These are phyloP conservation scores for Anthracocystis panici-leucophaei DNA, from an alignment of 1,284 basidiomycete genomes.

Conservation along the genomic window DNA sequence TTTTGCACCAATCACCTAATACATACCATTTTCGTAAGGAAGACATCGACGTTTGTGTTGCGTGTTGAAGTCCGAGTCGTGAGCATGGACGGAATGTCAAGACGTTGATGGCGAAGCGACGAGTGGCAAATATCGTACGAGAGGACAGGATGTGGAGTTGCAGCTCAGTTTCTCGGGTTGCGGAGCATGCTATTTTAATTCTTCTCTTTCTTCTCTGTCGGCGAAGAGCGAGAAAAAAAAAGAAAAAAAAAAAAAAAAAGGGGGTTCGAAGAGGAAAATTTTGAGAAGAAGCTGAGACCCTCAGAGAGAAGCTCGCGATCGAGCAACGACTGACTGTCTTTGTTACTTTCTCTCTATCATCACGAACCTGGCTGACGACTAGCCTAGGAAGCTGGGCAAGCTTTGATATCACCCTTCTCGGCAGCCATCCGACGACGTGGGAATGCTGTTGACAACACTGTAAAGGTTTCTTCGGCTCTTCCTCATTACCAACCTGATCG, in stretches of 20 bases:
- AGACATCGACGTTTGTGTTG: neutral
- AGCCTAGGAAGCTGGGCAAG: too few species aligned
- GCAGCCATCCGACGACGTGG: conserved; percentile 6
- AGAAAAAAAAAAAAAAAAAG: too few species aligned
- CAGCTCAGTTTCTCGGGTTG: neutral
- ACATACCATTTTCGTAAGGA: neutral
- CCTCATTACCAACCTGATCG: neutral
- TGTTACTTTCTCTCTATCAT: too few species aligned
- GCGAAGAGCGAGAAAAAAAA: neutral
- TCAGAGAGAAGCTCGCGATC: too few species aligned
- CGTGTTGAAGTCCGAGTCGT: neutral
- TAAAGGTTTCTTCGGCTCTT: conserved; percentile 1
- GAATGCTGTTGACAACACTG: conserved; percentile 16
- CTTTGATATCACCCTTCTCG: neutral
- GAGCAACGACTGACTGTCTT: neutral
- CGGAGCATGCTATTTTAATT: neutral
- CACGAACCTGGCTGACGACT: neutral
- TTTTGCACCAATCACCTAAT: neutral
- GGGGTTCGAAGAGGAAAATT: conserved; percentile 5
- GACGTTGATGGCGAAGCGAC: too few species aligned
- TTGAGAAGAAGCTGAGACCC: too few species aligned
- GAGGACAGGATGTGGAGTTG: neutral
- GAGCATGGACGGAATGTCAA: neutral
- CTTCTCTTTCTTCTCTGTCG: neutral
- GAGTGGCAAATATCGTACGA: neutral